phyloP scores from a whole-genome alignment of 2,329 filamentous ascomycete species.

The Aureobasidium sp. region DNA sequence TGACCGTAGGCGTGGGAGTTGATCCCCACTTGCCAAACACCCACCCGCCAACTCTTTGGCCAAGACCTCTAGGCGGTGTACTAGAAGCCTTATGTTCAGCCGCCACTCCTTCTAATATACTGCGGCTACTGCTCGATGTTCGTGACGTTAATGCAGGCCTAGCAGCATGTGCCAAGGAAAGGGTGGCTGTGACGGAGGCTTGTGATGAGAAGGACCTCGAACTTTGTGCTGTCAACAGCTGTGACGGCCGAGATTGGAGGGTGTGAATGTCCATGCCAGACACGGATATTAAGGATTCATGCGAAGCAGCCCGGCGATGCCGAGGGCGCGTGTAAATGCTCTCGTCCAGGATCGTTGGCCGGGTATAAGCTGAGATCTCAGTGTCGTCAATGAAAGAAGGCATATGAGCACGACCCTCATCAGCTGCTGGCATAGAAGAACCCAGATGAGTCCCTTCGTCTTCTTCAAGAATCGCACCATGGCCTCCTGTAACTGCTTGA shows the following conservation, averaged over 20 bases:
- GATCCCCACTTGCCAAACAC: slow-evolving; percentile 57
- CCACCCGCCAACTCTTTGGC: slow-evolving; percentile 58
- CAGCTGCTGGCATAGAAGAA: slow-evolving; percentile 2
- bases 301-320: slow-evolving; percentile 64
- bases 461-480: slow-evolving; percentile 15
- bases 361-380: slow-evolving; percentile 24
- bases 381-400: slow-evolving; percentile 17
- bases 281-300: slow-evolving; percentile 84
- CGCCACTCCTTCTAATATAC: slow-evolving; percentile 29
- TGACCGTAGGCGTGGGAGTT: slow-evolving; percentile 26
- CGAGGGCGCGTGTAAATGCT: slow-evolving; percentile 34
- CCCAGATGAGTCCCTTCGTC: slow-evolving; percentile 10
- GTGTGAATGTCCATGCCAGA: slow-evolving; percentile 80
- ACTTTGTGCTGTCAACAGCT: slow-evolving; percentile 56
- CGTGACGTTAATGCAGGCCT: slow-evolving; percentile 33
- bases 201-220: slow-evolving; percentile 41
- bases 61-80: slow-evolving; percentile 29
- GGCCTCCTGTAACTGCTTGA: neutral
- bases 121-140: slow-evolving; percentile 27
- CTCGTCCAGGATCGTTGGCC: slow-evolving; percentile 18
- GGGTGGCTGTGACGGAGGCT: slow-evolving; percentile 33
- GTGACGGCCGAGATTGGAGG: slow-evolving; percentile 66
- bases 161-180: slow-evolving; percentile 27
- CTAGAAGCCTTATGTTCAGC: slow-evolving; percentile 32
- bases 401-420: neutral